Evolutionary conservation across 345 rosid genomes (phyloP).

Genomic region (Melaleuca quinquenervia): DNA sequence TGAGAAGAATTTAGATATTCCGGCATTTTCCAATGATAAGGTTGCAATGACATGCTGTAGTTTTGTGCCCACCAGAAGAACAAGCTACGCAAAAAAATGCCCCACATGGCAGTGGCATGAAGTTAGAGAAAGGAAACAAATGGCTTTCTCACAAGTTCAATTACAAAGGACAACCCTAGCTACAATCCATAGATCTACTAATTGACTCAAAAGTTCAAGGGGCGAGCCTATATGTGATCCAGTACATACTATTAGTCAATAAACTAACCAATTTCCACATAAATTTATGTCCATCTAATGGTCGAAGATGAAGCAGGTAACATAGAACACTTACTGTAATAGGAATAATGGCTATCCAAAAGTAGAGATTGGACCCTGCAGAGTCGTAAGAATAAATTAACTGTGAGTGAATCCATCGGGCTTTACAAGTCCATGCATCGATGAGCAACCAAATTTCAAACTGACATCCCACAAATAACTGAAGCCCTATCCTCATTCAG

Average conservation of each 20-base stretch:
- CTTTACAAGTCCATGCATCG: not conserved
- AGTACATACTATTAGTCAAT: not conserved
- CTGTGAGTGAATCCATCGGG: not conserved
- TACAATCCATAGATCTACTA: not conserved
- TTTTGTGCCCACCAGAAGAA: slow-evolving; percentile 78
- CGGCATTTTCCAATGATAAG: slow-evolving; percentile 63
- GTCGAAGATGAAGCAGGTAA: not conserved
- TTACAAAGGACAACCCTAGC: not conserved
- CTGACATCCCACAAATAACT: not conserved
- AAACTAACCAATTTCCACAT: not conserved
- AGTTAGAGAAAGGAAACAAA: not conserved
- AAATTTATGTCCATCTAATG: not conserved
- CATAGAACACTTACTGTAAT: slow-evolving; percentile 41
- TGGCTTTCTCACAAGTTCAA: not conserved
- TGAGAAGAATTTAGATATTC: slow-evolving; percentile 33
- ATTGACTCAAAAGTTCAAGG: not conserved
- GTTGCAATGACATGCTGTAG: slow-evolving; percentile 90
- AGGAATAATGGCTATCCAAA: slow-evolving; percentile 95
- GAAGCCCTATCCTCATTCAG: not conserved
- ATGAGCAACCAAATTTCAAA: not conserved
- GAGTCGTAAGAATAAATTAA: not conserved
- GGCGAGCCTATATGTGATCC: not conserved
- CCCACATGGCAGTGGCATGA: not conserved
- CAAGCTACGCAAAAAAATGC: slow-evolving; percentile 31
- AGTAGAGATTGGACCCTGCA: slow-evolving; percentile 92